These are phyloP conservation scores for Pholiota molesta DNA, from an alignment of 768 basidiomycete genomes.

Conservation along the genomic window DNA sequence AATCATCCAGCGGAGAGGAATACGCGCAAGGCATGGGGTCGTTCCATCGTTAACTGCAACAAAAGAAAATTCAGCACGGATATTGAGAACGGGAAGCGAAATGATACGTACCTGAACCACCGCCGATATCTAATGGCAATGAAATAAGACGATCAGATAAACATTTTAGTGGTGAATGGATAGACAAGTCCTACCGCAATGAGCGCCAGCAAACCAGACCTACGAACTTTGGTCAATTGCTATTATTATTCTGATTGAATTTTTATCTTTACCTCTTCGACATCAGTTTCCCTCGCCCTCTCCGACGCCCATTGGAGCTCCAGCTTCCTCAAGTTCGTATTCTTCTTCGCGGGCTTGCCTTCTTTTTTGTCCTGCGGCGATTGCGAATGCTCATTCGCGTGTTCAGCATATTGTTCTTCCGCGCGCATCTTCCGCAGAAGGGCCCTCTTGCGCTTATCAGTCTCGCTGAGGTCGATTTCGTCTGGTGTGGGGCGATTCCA, in stretches of 20 bases:
- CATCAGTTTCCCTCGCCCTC: slow-evolving; percentile 31
- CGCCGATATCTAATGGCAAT: slow-evolving; percentile 50
- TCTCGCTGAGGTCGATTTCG: slow-evolving; percentile 30
- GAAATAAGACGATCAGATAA: background rate
- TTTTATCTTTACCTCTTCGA: slow-evolving; percentile 50
- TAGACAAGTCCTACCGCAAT: slow-evolving; percentile 40
- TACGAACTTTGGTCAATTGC: background rate
- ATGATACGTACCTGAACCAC: slow-evolving; percentile 42
- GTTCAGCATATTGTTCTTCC: background rate
- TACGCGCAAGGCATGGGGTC: slow-evolving; percentile 46
- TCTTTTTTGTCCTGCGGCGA: slow-evolving; percentile 9
- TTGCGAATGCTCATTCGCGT: slow-evolving; percentile 3
- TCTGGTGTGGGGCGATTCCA: slow-evolving; percentile 38
- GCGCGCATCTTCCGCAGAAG: background rate
- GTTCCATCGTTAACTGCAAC: slow-evolving; percentile 41
- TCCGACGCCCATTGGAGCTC: slow-evolving; percentile 13
- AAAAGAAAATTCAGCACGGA: background rate
- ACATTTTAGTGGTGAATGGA: background rate
- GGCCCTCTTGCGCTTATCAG: slow-evolving; percentile 20
- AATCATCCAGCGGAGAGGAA: slow-evolving; percentile 70
- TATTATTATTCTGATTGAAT: background rate
- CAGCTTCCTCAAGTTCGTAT: background rate
- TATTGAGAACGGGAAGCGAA: background rate
- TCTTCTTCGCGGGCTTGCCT: slow-evolving; percentile 30
- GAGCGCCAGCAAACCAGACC: slow-evolving; percentile 44